Evolutionary conservation across 2,329 filamentous ascomycete species (phyloP).

Genomic region (Thermothelomyces thermophilus): DNA sequence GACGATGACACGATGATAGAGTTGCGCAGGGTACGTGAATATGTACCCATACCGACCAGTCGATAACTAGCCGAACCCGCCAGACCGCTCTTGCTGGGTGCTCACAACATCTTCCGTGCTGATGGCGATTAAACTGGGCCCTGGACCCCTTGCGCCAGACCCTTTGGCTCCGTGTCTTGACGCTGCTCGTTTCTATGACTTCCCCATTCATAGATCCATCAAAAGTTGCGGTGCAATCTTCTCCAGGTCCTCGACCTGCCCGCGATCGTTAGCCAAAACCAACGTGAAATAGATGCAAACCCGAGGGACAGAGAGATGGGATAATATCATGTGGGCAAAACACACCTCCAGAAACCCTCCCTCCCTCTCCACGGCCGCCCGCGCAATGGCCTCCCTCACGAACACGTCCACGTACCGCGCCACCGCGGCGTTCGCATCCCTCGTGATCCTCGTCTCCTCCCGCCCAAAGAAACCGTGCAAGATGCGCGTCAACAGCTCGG

Average conservation of each 20-base stretch:
- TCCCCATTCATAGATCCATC: conserved; percentile 63
- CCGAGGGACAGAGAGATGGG: no score
- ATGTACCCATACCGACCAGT: no score
- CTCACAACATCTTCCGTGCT: no score
- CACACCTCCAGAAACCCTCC: conserved; percentile 68
- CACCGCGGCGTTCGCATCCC: conserved; percentile 68
- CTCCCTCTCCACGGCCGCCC: conserved; percentile 65
- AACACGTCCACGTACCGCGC: conserved; percentile 88
- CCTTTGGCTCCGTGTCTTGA: no score
- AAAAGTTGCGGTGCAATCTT: conserved; percentile 78
- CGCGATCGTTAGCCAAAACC: neutral
- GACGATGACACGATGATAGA: no score
- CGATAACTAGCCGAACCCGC: no score
- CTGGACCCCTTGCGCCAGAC: no score
- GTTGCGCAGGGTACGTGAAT: no score
- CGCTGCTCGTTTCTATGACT: no score
- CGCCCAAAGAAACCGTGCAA: conserved; percentile 74
- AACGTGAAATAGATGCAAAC: neutral
- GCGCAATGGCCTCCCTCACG: conserved; percentile 78
- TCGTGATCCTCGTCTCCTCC: conserved; percentile 64
- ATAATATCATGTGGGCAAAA: no score
- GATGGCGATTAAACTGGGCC: no score
- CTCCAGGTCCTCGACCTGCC: conserved; percentile 78
- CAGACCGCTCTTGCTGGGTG: no score
- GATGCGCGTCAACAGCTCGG: conserved; percentile 66